Percentiles rank a stretch among this genome's conserved stretches.
Evolutionary conservation across 2,329 filamentous ascomycete species (phyloP).

Genomic region (Paecilomyces variotii): DNA sequence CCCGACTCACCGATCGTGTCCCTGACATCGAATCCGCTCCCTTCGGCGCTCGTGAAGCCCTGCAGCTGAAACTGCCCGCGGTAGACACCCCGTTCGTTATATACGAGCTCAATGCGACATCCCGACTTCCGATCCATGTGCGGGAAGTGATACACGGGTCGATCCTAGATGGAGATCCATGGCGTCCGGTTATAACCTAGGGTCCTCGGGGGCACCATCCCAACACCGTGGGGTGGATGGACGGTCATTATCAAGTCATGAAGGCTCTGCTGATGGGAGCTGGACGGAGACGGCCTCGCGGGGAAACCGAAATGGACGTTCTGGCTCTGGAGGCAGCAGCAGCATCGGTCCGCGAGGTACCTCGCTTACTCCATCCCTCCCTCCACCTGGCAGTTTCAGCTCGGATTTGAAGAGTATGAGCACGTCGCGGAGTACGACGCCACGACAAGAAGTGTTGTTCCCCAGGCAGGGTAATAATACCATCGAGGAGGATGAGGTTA

Average conservation of each 20-base stretch:
- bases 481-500: slow-evolving; percentile 54
- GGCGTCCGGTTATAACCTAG: slow-evolving; percentile 37
- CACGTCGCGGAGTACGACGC: slow-evolving; percentile 54
- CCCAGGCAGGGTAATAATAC: slow-evolving; percentile 37
- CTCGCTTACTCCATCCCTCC: slow-evolving; percentile 62
- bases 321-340: slow-evolving; percentile 49
- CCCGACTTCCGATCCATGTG: slow-evolving; percentile 9
- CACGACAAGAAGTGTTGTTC: slow-evolving; percentile 49
- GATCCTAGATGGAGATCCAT: slow-evolving; percentile 38
- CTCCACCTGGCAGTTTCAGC: slow-evolving; percentile 77
- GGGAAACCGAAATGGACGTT: slow-evolving; percentile 37
- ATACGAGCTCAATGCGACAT: slow-evolving; percentile 22
- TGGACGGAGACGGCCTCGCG: slow-evolving; percentile 27
- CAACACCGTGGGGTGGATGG: slow-evolving; percentile 32
- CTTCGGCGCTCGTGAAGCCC: neutral
- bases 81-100: slow-evolving; percentile 7
- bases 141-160: slow-evolving; percentile 9
- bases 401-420: slow-evolving; percentile 69
- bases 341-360: slow-evolving; percentile 59
- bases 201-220: slow-evolving; percentile 34
- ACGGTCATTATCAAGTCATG: slow-evolving; percentile 30
- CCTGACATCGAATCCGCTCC: neutral
- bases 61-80: neutral
- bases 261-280: slow-evolving; percentile 29
- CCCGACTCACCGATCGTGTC: neutral